A percentile compares a stretch with the other conserved stretches of the same genome.
These are phyloP conservation scores for Albatrellus ellisii DNA, from an alignment of 768 basidiomycete genomes.

Conservation along the genomic window DNA sequence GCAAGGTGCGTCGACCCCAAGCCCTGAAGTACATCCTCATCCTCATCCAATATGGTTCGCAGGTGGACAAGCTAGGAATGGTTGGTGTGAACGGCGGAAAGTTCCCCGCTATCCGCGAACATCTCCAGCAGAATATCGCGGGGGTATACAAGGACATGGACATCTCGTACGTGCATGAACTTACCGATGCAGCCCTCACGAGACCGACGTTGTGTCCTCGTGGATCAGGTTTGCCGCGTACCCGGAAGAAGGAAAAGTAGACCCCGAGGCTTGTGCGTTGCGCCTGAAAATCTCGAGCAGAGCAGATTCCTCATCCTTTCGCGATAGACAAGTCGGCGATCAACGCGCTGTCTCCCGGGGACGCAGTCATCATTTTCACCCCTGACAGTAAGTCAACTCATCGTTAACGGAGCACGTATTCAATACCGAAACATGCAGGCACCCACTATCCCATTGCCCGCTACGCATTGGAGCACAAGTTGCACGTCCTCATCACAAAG, in stretches of 20 bases:
- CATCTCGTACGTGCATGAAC: slow-evolving; percentile 38
- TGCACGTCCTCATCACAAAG: slow-evolving; percentile 89
- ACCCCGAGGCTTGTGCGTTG: slow-evolving; percentile 71
- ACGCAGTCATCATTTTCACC: slow-evolving; percentile 89
- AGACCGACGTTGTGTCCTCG: background rate
- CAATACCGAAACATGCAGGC: slow-evolving; percentile 26
- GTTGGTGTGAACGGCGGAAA: slow-evolving; percentile 83
- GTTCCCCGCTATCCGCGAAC: slow-evolving; percentile 75
- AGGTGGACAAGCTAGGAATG: slow-evolving; percentile 72
- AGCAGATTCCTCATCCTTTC: background rate
- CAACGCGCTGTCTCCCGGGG: slow-evolving; percentile 61
- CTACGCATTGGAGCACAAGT: slow-evolving; percentile 72
- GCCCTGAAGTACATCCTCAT: too few relatives aligned
- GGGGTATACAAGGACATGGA: slow-evolving; percentile 83
- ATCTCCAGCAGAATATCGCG: slow-evolving; percentile 73
- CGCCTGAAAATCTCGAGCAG: background rate
- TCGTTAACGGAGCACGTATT: background rate
- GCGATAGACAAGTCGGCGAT: slow-evolving; percentile 67
- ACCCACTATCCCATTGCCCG: slow-evolving; percentile 80
- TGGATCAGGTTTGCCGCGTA: slow-evolving; percentile 60
- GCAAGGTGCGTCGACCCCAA: slow-evolving; percentile 38
- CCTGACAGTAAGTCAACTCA: slow-evolving; percentile 52
- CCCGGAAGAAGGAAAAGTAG: slow-evolving; percentile 53
- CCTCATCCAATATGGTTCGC: slow-evolving; percentile 7
- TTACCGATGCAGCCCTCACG: background rate